Evolutionary conservation across 1,284 basidiomycete genomes (phyloP), one percentile per base, ranked within the genome.

Genomic region (Coniferiporia weirii): DNA sequence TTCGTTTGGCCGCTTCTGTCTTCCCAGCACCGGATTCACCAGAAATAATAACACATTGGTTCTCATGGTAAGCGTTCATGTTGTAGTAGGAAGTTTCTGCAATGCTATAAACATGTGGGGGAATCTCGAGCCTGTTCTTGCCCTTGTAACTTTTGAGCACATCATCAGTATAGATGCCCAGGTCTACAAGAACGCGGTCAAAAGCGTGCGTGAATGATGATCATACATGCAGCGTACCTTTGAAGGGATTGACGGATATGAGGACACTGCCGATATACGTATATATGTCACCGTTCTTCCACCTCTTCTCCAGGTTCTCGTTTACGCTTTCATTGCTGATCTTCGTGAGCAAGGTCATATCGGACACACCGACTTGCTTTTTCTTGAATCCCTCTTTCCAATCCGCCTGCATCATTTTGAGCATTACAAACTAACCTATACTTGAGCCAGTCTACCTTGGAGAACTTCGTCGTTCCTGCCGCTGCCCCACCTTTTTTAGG

Each of bases 21-120:
- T 98, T 97, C 54, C 95, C 95, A 9, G 95, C 95, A 59, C 95
- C 95, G 10, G 94, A 97, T 78, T 99, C 97, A 62, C 97, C 97
- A 53, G 96, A 96, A 69, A 99, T 99, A 75, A 99, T 99, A 59
- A 99, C 96, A 73, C 97, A 99, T 77, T 99, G 97, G 72, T 99
- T 99, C 76, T 99, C 96, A 72, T 96, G 90, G 76, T 99, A 98
- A 34, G 95, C 93, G 64, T 93, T 95, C 97, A 99, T 99, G 73
- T 97, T 95, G 79, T 99, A 99, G 79, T 98, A 99, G 10, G 95
- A 89, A 57, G 90, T 84, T 78, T 99, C 97, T 46, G 97, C 97
- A 65, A 99, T 97, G 64, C 91, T 83, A 75, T 97, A 99, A 48
- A 99, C 97, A 76, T 99, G 97, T 2, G 97, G 97, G 3, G 96